These are phyloP conservation scores for Hygrocybe punicea DNA, from an alignment of 768 basidiomycete genomes.

Conservation along the genomic window DNA sequence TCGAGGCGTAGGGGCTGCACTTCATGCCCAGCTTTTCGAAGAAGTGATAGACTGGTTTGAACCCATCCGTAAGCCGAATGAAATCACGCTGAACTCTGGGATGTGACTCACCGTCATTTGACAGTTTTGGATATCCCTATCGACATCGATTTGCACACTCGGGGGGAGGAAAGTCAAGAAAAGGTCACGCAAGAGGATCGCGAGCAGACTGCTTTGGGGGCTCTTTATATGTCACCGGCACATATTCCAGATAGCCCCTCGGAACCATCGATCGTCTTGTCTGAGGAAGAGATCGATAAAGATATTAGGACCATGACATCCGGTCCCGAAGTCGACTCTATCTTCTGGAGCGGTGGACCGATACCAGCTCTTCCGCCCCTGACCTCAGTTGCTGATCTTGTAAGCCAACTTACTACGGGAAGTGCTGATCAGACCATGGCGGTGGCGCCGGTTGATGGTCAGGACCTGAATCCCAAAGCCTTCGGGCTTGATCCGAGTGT, in stretches of 20 bases:
- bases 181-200: slow-evolving; percentile 69
- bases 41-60: slow-evolving; percentile 86
- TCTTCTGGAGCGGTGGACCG: slow-evolving; percentile 59
- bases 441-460: slow-evolving; percentile 30
- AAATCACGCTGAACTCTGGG: slow-evolving; percentile 7
- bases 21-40: slow-evolving; percentile 81
- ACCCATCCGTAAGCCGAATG: slow-evolving; percentile 63
- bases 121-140: slow-evolving; percentile 63
- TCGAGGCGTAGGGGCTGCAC: slow-evolving; percentile 79
- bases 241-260: slow-evolving; percentile 78
- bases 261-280: slow-evolving; percentile 57
- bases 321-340: slow-evolving; percentile 61
- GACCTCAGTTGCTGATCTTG: slow-evolving; percentile 65
- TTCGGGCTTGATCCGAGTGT: slow-evolving; percentile 46
- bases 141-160: slow-evolving; percentile 49
- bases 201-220: slow-evolving; percentile 72
- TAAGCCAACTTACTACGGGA: slow-evolving; percentile 57
- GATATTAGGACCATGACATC: slow-evolving; percentile 63
- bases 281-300: slow-evolving; percentile 68
- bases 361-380: slow-evolving; percentile 27
- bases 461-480: slow-evolving; percentile 36
- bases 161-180: slow-evolving; percentile 69
- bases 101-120: slow-evolving; percentile 11
- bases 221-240: slow-evolving; percentile 64
- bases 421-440: slow-evolving; percentile 39